Conservation (phyloP, 2,329 filamentous ascomycete genomes). For the Trichoderma simmonsii region DNA sequence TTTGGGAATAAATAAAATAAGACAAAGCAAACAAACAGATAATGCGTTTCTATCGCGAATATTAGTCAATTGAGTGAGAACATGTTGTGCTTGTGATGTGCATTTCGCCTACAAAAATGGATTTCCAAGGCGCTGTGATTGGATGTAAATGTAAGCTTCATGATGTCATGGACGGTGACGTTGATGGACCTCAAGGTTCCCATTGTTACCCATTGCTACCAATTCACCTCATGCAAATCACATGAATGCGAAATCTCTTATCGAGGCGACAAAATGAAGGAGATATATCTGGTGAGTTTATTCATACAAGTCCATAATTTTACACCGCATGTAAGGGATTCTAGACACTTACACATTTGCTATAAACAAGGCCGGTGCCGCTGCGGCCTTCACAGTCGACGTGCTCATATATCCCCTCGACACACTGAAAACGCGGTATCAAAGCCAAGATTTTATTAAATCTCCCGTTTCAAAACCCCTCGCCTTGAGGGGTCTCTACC, state of each 20-base stretch:
- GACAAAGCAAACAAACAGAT: conserved; percentile 4
- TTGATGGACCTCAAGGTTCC: neutral
- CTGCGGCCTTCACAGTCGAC: conserved; percentile 83
- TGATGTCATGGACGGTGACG: conserved; percentile 3
- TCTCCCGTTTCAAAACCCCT: conserved; percentile 53
- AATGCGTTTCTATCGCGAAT: fast-evolving
- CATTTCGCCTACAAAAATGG: neutral
- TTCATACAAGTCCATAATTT: fast-evolving
- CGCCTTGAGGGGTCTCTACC: conserved; percentile 71
- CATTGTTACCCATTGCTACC: neutral
- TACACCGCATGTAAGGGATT: neutral
- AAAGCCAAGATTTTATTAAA: conserved; percentile 71
- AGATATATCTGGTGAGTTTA: conserved; percentile 33
- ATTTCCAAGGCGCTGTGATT: neutral
- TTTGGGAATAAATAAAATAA: neutral
- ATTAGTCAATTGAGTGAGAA: neutral
- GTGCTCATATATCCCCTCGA: conserved; percentile 83
- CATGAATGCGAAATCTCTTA: too few species aligned
- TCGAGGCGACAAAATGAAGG: too few species aligned
- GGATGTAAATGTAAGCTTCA: neutral
- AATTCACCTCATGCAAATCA: neutral
- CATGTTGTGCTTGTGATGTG: neutral
- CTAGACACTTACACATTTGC: neutral
- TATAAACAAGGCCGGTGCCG: conserved; percentile 67
- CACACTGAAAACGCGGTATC: conserved; percentile 82